A percentile compares a stretch with the other conserved stretches of the same genome.
These are phyloP conservation scores for Phytophthora vignae DNA, from an alignment of 352 stramenopile genomes.

Conservation along the genomic window DNA sequence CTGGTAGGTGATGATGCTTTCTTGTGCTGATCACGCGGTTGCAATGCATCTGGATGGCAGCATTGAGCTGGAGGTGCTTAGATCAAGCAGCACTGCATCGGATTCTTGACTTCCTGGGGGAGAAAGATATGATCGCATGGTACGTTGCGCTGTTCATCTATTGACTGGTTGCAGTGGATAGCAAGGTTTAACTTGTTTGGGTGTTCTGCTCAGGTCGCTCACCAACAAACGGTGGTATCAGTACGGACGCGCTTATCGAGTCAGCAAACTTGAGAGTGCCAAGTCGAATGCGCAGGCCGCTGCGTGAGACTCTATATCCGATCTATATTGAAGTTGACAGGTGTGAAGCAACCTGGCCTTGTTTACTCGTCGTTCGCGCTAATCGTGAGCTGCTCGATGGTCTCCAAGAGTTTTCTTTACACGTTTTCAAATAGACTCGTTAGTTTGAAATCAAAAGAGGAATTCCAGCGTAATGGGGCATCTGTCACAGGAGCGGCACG, in stretches of 20 bases:
- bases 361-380: conserved; percentile 16
- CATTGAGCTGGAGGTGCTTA: conserved; percentile 58
- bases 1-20: not conserved
- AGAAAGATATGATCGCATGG: conserved; percentile 48
- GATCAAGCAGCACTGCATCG: conserved; percentile 40
- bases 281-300: conserved; percentile 21
- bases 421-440: conserved; percentile 36
- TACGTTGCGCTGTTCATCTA: conserved; percentile 26
- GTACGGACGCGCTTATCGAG: conserved; percentile 36
- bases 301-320: conserved; percentile 10
- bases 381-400: conserved; percentile 49
- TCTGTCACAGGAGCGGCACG: not conserved
- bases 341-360: not conserved
- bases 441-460: conserved; percentile 11
- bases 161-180: not conserved
- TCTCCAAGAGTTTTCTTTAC: conserved; percentile 46
- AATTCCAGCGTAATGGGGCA: not conserved
- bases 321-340: not conserved
- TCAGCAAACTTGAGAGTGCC: conserved; percentile 21
- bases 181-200: not conserved
- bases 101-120: conserved; percentile 40
- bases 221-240: conserved; percentile 55
- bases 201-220: conserved; percentile 41
- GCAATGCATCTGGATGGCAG: conserved; percentile 22
- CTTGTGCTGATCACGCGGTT: not conserved